Conservation (phyloP, 2,329 filamentous ascomycete species). For the Albifimbria verrucaria region DNA sequence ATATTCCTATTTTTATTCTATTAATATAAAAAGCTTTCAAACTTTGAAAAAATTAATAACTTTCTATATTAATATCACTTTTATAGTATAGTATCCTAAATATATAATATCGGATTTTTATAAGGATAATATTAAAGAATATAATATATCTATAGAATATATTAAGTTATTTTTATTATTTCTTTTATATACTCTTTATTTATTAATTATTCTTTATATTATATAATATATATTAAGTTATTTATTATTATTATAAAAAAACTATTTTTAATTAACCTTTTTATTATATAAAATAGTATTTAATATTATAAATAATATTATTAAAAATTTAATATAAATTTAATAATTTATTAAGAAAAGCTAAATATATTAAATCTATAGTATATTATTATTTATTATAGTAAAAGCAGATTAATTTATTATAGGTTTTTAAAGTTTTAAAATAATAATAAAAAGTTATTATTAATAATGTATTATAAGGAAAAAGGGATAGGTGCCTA, state of each 20-base stretch:
- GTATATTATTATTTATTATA: background rate
- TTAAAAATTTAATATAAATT: background rate
- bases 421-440: background rate
- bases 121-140: background rate
- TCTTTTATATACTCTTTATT: background rate
- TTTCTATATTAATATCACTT: background rate
- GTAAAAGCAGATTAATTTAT: background rate
- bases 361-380: background rate
- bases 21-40: background rate
- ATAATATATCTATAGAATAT: slow-evolving; percentile 1
- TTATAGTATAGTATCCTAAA: background rate
- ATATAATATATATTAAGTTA: background rate
- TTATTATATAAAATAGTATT: background rate
- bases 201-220: slow-evolving; percentile 7
- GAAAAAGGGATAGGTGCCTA: background rate
- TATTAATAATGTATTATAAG: background rate
- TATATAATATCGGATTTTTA: background rate
- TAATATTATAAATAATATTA: background rate
- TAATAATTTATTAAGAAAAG: background rate
- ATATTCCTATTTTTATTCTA: background rate
- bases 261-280: background rate
- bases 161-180: slow-evolving; percentile 1
- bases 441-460: background rate
- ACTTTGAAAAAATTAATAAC: no score
- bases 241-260: no score